phyloP scores from a whole-genome alignment of 345 rosid species.

The Draba incana region DNA sequence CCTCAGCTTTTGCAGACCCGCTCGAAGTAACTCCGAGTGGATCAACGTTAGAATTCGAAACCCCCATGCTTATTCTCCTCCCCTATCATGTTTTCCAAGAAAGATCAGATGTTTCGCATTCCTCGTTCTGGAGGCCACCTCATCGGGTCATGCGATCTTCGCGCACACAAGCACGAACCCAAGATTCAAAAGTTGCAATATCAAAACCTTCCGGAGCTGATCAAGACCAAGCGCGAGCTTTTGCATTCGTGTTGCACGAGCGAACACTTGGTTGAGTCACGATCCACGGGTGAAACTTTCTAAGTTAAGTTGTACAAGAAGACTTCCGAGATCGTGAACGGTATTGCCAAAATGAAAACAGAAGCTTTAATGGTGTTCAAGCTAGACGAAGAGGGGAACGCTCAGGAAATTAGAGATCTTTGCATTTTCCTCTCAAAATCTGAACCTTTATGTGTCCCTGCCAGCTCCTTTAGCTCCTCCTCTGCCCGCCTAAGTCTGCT shows the following conservation, averaged over 20 bases:
- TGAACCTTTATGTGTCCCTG: not conserved
- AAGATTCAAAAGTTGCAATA: not conserved
- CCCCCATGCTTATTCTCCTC: too few species aligned
- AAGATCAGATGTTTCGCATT: too few species aligned
- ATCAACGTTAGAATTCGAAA: too few species aligned
- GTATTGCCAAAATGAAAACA: not conserved
- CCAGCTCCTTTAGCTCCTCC: too few species aligned
- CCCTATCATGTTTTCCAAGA: too few species aligned
- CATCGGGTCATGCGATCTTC: too few species aligned
- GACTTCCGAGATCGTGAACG: not conserved
- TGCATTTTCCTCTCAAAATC: not conserved
- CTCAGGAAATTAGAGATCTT: conserved; percentile 6
- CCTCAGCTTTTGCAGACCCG: too few species aligned
- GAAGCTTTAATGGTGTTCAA: conserved; percentile 40
- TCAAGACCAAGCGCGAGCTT: not conserved
- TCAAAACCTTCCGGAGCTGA: not conserved
- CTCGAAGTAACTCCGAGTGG: too few species aligned
- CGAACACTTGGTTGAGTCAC: not conserved
- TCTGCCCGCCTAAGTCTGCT: not conserved
- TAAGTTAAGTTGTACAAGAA: not conserved
- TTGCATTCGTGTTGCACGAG: not conserved
- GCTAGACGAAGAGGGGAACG: conserved; percentile 52
- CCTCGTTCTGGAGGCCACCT: too few species aligned
- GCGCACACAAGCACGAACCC: too few species aligned
- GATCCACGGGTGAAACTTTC: too few species aligned